Evolutionary conservation across 768 basidiomycete species (phyloP), one percentile per base, ranked within the genome.

Genomic region (Russula olivacea): DNA sequence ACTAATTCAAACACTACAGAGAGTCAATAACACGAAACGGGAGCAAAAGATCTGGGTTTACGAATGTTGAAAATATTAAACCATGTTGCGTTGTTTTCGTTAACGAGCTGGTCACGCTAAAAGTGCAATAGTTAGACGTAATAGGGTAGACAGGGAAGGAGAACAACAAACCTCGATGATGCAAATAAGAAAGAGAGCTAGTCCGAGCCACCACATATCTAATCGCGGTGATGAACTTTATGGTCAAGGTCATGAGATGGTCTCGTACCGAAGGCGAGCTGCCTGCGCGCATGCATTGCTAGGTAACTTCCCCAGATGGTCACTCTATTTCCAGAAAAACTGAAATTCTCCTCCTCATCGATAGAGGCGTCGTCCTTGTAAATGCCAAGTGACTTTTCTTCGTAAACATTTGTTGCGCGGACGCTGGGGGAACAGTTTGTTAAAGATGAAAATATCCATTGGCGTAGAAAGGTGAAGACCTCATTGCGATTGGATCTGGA

Each of bases 171-270:
- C 92, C 81, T 98, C 97, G 65, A 97, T 86, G 67, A 98, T 96
- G 72, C 95, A 98, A 45, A 98, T 79, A 2, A 97, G 73, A 75
- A 94, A 93, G 14, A 98, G 74, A 0, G 91, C 93, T 14, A 92
- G 73, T 0, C 78, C 89, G 23, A 98, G 74, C 93, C 93, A 97
- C 96, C 95, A 97, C 83, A 98, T 93, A 74, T 97, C 95, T 93
- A 66, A 15, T n/a, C 52, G 49, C 14, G 36, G 9, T 61, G n/a
- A 17, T 53, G 47, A 63, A 61, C 58, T 43, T 58, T 2, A 19
- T 3, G 15, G 38, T 23, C 6, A 43, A 40, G 6, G 25, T 25
- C 17, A 38, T 30, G 21, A 40, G 45, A 41, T 3, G 25, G 3
- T 12, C 10, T 70, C 81, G 60, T 66, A 90, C 91, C 93, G 66